Evolutionary conservation across 805 yeast species (phyloP).

Genomic region (Pichia occidentalis): DNA sequence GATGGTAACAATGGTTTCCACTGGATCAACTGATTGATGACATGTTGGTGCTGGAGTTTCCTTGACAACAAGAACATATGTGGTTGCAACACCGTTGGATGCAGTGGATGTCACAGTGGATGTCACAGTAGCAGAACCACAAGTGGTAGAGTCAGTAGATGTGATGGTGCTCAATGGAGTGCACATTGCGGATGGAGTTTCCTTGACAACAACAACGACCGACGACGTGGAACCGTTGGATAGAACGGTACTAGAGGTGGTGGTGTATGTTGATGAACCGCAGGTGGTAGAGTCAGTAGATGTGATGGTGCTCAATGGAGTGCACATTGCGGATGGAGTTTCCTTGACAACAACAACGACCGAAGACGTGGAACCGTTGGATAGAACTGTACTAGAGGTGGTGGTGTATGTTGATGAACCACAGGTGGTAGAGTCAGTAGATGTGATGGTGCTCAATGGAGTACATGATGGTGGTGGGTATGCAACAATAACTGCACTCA

Average conservation of each 20-base stretch:
- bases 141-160: no score
- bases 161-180: no score
- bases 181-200: not conserved
- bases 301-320: not conserved
- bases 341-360: constrained; percentile 3
- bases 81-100: no score
- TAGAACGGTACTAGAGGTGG: not conserved
- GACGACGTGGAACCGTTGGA: not conserved
- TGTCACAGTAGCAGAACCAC: no score
- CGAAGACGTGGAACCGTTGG: not conserved
- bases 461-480: not conserved
- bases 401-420: constrained; percentile 2
- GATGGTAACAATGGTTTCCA: no score
- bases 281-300: not conserved
- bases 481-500: not conserved
- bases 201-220: not conserved
- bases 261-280: constrained; percentile 4
- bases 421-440: not conserved
- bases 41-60: no score
- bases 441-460: not conserved
- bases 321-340: constrained; percentile 4
- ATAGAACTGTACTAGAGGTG: not conserved
- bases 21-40: no score
- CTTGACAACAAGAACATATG: no score
- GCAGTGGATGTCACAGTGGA: no score